Base-by-base conservation (phyloP, 331 rosid species). In the Dryas integrifolia region DNA sequence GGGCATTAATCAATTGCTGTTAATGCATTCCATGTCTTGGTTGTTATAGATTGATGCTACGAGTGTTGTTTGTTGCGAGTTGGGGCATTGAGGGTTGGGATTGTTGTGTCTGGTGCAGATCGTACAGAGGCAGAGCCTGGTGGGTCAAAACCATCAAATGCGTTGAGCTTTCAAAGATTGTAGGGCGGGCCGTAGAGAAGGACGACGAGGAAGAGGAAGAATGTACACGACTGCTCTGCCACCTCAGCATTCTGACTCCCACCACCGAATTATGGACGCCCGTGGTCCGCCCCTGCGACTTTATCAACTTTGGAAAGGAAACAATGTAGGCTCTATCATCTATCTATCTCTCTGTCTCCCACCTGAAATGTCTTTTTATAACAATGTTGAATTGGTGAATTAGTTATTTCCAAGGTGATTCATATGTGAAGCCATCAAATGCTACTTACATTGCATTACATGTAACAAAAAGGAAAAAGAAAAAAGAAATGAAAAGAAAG, bases 251-350 rank as follows among this genome's bases (percentile, higher is more conserved):
- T 82, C 86, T 38, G 71, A 59, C 68, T 82, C 83, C 61, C 77
- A 74, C 48, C 69, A 74, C 41, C 72, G 72, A 24, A 78, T 82
- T 11, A 51, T 65, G 5, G 79, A 74, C 64, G 4, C 72, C 9
- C 77, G 51, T 67, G 82, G 69, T 18, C 55, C 72, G 2, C 46
- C 86, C 77, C 21, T 65, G 51, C 69, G 61, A 49, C 77, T 78
- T 44, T 82, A 69, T 74, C 72, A 82, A 70, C 65, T 78, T 58
- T 82, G 86, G 86, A 82, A 78, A 78, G 86, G 86, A 75, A 82
- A 60, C 77, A 82, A 82, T 58, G 86, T 82, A 76, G 64, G 80
- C 35, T 30, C 35, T 30, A 30, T 41, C 7, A 24, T 4, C n/a
- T 0, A 1, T 26, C 18, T 51, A 10, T n/a, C 43, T 6, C 41